Evolutionary conservation across 441 rosid genomes (phyloP).

Genomic region (Populus hybrid): DNA sequence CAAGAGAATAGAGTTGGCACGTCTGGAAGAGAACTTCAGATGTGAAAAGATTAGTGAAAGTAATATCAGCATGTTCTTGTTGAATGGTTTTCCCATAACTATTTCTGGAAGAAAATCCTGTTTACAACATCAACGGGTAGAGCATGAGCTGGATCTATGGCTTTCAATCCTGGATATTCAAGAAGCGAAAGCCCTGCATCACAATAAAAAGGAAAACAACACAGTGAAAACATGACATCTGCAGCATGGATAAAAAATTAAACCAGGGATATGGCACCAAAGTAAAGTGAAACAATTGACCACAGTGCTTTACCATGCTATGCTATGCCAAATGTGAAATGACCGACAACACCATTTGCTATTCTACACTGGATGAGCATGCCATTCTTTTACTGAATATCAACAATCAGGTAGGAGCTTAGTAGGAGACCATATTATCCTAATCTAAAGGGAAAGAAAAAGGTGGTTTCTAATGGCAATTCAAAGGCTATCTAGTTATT

Average conservation of each 20-base stretch:
- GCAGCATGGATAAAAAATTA: background rate
- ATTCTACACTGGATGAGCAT: background rate
- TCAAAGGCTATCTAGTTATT: background rate
- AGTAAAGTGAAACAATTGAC: background rate
- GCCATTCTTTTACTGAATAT: background rate
- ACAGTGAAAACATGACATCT: background rate
- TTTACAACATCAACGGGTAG: constrained; percentile 73
- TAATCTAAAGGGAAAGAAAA: background rate
- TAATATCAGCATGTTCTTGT: background rate
- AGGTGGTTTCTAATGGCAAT: background rate
- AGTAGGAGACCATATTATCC: background rate
- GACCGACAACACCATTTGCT: background rate
- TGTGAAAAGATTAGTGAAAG: background rate
- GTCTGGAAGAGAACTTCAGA: background rate
- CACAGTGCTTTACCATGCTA: background rate
- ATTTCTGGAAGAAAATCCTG: constrained; percentile 42
- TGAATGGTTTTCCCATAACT: constrained; percentile 7
- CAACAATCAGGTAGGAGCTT: background rate
- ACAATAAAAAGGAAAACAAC: background rate
- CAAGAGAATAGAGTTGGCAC: background rate
- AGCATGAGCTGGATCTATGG: constrained; percentile 89
- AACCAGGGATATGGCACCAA: background rate
- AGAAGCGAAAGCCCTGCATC: constrained; percentile 79
- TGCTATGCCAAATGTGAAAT: background rate
- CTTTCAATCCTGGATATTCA: constrained; percentile 75